Conservation (phyloP, 1,284 basidiomycete species). For the Austropuccinia psidii region DNA sequence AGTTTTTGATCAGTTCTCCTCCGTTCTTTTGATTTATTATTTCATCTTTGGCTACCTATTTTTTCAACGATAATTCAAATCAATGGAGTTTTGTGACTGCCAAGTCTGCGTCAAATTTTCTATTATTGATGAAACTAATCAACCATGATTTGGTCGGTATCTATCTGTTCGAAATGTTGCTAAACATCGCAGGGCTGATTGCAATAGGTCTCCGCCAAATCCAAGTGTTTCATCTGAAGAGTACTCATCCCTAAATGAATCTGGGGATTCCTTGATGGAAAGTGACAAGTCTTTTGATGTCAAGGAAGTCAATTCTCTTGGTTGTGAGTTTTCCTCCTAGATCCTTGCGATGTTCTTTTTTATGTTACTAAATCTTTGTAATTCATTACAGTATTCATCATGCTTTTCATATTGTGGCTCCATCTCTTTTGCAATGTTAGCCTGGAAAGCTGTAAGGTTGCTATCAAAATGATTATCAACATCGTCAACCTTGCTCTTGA, state of each 20-base stretch:
- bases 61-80: too few species aligned
- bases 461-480: not conserved
- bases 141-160: not conserved
- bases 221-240: not conserved
- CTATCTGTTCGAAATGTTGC: not conserved
- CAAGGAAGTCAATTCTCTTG: not conserved
- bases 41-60: too few species aligned
- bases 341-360: not conserved
- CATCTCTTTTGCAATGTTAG: slow-evolving; percentile 25
- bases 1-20: too few species aligned
- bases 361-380: not conserved
- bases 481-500: not conserved
- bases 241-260: too few species aligned
- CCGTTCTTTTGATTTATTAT: too few species aligned
- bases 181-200: not conserved
- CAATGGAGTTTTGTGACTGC: too few species aligned
- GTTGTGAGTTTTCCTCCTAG: not conserved
- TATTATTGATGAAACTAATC: not conserved
- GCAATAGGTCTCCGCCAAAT: not conserved
- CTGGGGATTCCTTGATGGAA: not conserved
- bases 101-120: not conserved
- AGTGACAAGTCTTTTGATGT: not conserved
- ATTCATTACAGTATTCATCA: not conserved
- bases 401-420: slow-evolving; percentile 2
- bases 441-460: slow-evolving; percentile 4